phyloP scores from a whole-genome alignment of 805 yeast genomes.

The Hanseniaspora mollemarum region DNA sequence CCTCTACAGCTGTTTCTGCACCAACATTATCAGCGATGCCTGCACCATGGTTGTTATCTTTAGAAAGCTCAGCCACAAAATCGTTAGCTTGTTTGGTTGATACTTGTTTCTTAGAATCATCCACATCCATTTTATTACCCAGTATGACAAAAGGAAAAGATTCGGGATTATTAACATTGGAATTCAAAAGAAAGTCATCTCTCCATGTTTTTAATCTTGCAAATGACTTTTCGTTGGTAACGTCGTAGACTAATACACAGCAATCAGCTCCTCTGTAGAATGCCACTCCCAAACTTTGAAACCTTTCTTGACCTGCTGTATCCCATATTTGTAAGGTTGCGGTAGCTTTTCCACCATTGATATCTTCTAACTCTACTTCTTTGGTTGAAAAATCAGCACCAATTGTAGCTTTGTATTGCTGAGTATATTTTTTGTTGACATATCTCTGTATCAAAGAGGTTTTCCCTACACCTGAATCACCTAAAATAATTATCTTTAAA shows the following conservation, averaged over 20 bases:
- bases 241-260: constrained; percentile 91
- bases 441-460: constrained; percentile 95
- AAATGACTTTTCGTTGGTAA: constrained; percentile 85
- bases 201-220: constrained; percentile 85
- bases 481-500: constrained; percentile 78
- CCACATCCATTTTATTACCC: constrained; percentile 92
- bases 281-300: constrained; percentile 92
- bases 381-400: constrained; percentile 95
- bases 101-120: constrained; percentile 72
- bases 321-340: constrained; percentile 79
- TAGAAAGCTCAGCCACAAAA: constrained; percentile 48
- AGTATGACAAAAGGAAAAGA: constrained; percentile 90
- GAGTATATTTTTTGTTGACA: constrained; percentile 85
- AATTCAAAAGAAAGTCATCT: constrained; percentile 89
- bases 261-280: constrained; percentile 97
- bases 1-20: not conserved
- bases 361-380: constrained; percentile 76
- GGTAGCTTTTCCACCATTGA: constrained; percentile 24
- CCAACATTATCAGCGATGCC: not conserved
- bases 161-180: constrained; percentile 85
- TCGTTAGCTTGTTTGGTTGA: constrained; percentile 50
- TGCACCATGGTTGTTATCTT: constrained; percentile 13
- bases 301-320: constrained; percentile 97
- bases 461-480: constrained; percentile 97
- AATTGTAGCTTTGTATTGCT: constrained; percentile 93